Evolutionary conservation across 2,329 filamentous ascomycete genomes (phyloP).

Genomic region (Venturia oleaginea): DNA sequence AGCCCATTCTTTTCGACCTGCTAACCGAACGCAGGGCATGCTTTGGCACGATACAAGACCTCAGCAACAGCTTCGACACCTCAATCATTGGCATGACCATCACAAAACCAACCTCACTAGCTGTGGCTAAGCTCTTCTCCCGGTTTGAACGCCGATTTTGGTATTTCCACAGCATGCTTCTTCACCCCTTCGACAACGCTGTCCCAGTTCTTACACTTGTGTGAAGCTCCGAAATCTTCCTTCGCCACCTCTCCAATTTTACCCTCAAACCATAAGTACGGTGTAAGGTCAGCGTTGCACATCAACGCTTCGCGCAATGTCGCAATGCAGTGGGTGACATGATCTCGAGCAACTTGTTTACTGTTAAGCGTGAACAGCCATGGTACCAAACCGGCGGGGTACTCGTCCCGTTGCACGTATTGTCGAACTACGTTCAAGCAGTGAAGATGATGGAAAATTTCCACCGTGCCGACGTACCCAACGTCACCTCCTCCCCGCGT

Average conservation of each 20-base stretch:
- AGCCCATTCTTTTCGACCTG: neutral
- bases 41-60: neutral
- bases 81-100: neutral
- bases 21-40: neutral
- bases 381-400: neutral
- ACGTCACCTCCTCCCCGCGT: neutral
- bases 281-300: constrained; percentile 14
- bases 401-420: constrained; percentile 11
- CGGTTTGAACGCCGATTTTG: neutral
- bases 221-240: constrained; percentile 13
- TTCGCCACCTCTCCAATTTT: constrained; percentile 8
- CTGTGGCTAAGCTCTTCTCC: neutral
- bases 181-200: neutral
- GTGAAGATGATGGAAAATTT: constrained; percentile 16
- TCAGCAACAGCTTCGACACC: neutral
- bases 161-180: neutral
- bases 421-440: constrained; percentile 15
- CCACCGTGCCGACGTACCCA: constrained; percentile 13
- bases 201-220: constrained; percentile 13
- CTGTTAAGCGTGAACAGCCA: constrained; percentile 4
- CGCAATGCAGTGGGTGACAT: constrained; percentile 16
- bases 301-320: constrained; percentile 14
- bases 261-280: constrained; percentile 9
- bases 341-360: constrained; percentile 6
- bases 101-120: neutral